Conservation (phyloP, 768 basidiomycete genomes). For the Coprinellus aureogranulatus region DNA sequence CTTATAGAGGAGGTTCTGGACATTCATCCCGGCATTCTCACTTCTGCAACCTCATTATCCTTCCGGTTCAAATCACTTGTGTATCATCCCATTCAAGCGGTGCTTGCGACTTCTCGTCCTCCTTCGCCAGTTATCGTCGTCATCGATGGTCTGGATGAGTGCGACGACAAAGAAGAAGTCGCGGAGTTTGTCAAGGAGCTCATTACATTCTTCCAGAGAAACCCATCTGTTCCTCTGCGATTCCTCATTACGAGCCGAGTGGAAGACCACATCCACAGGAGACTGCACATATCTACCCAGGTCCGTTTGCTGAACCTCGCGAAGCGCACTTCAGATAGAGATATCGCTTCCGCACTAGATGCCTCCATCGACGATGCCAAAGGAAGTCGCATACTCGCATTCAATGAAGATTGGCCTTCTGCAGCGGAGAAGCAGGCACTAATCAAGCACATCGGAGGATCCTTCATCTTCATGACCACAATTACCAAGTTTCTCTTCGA, state of each 20-base stretch:
- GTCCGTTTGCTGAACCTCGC: neutral
- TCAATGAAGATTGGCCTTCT: no score
- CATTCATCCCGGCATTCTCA: no score
- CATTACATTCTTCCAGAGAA: neutral
- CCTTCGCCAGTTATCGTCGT: neutral
- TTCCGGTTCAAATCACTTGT: no score
- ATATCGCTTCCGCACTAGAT: no score
- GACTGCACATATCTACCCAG: neutral
- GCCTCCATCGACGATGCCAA: no score
- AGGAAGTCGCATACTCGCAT: no score
- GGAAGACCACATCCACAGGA: neutral
- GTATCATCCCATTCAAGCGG: no score
- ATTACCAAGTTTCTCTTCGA: neutral
- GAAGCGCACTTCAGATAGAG: neutral
- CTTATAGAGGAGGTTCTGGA: neutral
- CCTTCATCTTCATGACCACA: neutral
- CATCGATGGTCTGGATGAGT: constrained; percentile 2
- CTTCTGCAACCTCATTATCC: no score
- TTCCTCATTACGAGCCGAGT: neutral
- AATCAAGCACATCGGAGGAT: neutral
- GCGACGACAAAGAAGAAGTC: neutral
- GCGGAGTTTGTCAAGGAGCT: neutral
- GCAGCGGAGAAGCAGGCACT: neutral
- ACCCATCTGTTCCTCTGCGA: neutral
- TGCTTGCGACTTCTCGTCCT: no score